A percentile compares a stretch with the other conserved stretches of the same genome.
phyloP scores from a whole-genome alignment of 305 asterid species.

The Coffea humblotiana region DNA sequence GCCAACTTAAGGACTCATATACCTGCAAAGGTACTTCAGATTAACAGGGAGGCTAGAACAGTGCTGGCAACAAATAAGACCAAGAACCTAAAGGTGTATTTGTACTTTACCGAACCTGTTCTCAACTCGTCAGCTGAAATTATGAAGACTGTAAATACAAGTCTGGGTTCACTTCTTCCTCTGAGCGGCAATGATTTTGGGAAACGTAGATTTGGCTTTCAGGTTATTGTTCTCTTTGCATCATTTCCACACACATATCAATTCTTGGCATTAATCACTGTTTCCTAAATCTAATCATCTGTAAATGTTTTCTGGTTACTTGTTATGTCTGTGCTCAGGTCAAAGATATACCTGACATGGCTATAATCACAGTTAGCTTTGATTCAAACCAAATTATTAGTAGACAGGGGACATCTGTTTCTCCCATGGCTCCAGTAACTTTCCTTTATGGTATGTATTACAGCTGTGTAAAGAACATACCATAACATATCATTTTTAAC shows the following conservation, averaged over 20 bases:
- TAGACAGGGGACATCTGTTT: slow-evolving; percentile 78
- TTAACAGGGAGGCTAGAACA: slow-evolving; percentile 60
- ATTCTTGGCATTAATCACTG: neutral
- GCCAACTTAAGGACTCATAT: slow-evolving; percentile 75
- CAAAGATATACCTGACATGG: slow-evolving; percentile 47
- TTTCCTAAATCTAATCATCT: too few species aligned
- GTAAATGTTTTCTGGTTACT: neutral
- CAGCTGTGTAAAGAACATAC: neutral
- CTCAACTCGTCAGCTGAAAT: slow-evolving; percentile 75
- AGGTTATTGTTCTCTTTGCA: slow-evolving; percentile 42
- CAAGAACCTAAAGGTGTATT: slow-evolving; percentile 61
- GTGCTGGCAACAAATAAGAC: slow-evolving; percentile 70
- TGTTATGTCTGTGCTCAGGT: slow-evolving; percentile 40
- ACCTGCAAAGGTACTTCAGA: slow-evolving; percentile 71
- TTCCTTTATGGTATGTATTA: slow-evolving; percentile 79
- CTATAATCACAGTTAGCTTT: slow-evolving; percentile 69
- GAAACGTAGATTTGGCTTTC: slow-evolving; percentile 85
- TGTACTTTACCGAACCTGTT: slow-evolving; percentile 80
- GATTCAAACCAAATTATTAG: slow-evolving; percentile 54
- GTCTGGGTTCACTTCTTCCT: slow-evolving; percentile 66
- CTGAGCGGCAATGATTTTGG: slow-evolving; percentile 62
- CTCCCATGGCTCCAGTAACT: slow-evolving; percentile 72
- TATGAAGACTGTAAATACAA: slow-evolving; percentile 56
- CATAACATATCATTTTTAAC: too few species aligned
- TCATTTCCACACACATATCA: neutral